These are phyloP conservation scores for Cucumis hystrix DNA, from an alignment of 306 rosid genomes.

Conservation along the genomic window DNA sequence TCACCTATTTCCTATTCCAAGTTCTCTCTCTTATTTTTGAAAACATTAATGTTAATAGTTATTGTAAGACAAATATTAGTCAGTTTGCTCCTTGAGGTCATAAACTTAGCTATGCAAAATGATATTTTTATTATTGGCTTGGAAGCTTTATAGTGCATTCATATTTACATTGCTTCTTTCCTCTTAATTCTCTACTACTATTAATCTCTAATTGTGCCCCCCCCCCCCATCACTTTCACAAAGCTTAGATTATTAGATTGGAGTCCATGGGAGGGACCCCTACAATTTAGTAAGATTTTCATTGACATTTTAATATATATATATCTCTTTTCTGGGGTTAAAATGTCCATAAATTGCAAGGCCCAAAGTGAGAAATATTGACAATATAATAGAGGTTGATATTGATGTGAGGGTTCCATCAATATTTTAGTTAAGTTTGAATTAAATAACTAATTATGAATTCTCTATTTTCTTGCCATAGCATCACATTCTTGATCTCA, in stretches of 20 bases:
- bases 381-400: not conserved
- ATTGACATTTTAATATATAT: not conserved
- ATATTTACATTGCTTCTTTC: not conserved
- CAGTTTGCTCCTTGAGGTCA: constrained; percentile 31
- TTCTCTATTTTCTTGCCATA: not conserved
- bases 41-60: constrained; percentile 60
- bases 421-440: not conserved
- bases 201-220: too few species aligned
- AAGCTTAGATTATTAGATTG: not conserved
- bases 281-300: not conserved
- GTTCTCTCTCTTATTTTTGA: constrained; percentile 13
- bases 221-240: not conserved
- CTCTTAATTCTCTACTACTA: not conserved
- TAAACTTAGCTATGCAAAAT: constrained; percentile 25
- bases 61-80: constrained; percentile 43
- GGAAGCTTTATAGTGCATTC: constrained; percentile 1
- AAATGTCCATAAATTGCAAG: not conserved
- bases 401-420: not conserved
- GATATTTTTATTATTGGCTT: constrained; percentile 28
- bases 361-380: not conserved
- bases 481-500: not conserved
- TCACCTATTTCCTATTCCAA: constrained; percentile 16
- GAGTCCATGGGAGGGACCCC: not conserved
- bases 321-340: too few species aligned
- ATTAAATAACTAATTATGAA: too few species aligned